phyloP scores from a whole-genome alignment of 371 early-diverging fungal genomes.

The Apophysomyces elegans region DNA sequence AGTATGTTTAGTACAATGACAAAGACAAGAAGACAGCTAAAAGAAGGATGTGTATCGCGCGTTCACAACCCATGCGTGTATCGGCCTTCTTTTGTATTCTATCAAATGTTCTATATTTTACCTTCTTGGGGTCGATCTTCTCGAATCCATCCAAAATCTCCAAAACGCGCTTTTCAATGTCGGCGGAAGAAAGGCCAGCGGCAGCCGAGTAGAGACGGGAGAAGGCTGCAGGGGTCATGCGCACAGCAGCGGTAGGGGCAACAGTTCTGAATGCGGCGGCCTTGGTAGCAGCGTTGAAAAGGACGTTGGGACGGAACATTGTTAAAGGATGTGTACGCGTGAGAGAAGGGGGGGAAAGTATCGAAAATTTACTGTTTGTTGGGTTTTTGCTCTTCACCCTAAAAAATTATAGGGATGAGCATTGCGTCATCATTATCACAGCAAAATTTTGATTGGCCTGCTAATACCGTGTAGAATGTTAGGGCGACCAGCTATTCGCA shows the following conservation, averaged over 20 bases:
- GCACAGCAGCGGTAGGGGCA: constrained; percentile 27
- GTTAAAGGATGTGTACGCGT: constrained; percentile 5
- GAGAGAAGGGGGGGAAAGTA: constrained; percentile 6
- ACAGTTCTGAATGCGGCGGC: constrained; percentile 41
- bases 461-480: no score
- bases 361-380: constrained; percentile 11
- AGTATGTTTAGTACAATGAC: not conserved
- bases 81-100: not conserved
- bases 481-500: no score
- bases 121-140: constrained; percentile 91
- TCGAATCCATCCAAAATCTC: constrained; percentile 91
- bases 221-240: constrained; percentile 35
- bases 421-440: no score
- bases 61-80: no score
- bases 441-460: no score
- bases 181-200: constrained; percentile 56
- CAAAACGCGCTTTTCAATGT: constrained; percentile 84
- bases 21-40: not conserved
- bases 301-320: constrained; percentile 54
- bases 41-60: no score
- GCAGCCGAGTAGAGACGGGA: constrained; percentile 67
- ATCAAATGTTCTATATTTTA: constrained; percentile 36
- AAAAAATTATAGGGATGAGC: no score
- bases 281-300: constrained; percentile 58
- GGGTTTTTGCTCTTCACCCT: no score